These are phyloP conservation scores for Eutypella sp. DNA, from an alignment of 2,329 filamentous ascomycete species.

Conservation along the genomic window DNA sequence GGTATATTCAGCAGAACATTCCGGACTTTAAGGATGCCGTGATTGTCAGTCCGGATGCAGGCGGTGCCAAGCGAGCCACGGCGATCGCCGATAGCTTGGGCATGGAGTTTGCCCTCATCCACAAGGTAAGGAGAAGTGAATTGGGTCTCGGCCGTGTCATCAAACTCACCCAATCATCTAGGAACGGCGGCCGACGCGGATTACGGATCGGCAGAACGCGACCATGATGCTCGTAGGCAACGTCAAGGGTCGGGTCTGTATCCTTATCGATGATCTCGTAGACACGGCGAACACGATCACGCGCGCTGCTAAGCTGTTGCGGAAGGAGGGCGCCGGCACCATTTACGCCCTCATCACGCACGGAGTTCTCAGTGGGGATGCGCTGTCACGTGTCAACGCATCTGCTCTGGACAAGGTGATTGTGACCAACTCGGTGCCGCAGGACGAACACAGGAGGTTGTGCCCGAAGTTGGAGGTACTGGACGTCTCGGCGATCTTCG, in stretches of 20 bases:
- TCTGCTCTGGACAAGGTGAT: conserved; percentile 90
- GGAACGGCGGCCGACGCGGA: conserved; percentile 85
- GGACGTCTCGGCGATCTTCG: conserved; percentile 87
- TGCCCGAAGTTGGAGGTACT: conserved; percentile 90
- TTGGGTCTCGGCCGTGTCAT: conserved; percentile 21
- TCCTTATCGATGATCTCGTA: conserved; percentile 88
- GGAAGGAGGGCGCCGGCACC: conserved; percentile 86
- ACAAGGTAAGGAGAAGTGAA: conserved; percentile 66
- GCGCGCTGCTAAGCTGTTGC: conserved; percentile 90
- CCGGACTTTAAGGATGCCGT: conserved; percentile 81
- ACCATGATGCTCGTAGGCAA: conserved; percentile 95
- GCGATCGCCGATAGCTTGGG: conserved; percentile 89
- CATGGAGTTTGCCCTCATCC: conserved; percentile 95
- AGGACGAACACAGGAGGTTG: conserved; percentile 68
- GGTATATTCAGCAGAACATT: conserved; percentile 74
- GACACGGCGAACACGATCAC: conserved; percentile 98
- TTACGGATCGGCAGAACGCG: conserved; percentile 82
- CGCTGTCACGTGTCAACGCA: conserved; percentile 88
- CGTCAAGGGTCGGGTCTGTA: conserved; percentile 74
- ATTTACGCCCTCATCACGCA: conserved; percentile 94
- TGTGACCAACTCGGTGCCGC: conserved; percentile 92
- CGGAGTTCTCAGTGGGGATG: conserved; percentile 90
- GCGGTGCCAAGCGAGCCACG: conserved; percentile 92
- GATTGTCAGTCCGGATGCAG: conserved; percentile 92
- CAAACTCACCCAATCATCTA: conserved; percentile 37